Evolutionary conservation across 306 rosid genomes (phyloP), one percentile per base, ranked within the genome.

Genomic region (Rosa rugosa): DNA sequence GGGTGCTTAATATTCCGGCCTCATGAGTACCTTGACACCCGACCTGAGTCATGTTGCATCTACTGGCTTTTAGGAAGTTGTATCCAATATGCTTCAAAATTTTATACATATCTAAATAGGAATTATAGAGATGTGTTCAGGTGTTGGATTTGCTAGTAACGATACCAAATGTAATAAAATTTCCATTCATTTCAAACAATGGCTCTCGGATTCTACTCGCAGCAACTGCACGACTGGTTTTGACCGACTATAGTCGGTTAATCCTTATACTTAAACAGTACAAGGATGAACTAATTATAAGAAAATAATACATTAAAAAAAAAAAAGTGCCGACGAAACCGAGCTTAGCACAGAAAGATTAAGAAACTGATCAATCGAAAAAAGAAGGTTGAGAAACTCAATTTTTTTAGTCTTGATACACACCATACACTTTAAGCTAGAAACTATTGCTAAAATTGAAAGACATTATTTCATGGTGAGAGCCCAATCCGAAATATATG

Each of bases 61-160:
- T 57, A 77, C 69, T 78, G 90, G 77, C 80, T 81, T 79, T 74
- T 72, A 81, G 86, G 81, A 86, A 82, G 86, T 79, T 88, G 89
- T 87, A 86, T 83, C 80, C 80, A 72, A 71, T 73, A 76, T 84
- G 75, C 84, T 71, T 75, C 75, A 42, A 41, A 81, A 18, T 84
- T 78, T 75, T 85, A 85, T 86, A 88, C 86, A 80, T 82, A 84
- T 86, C 81, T 79, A 71, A 59, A 80, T 79, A 87, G 90, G 84
- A 80, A 66, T 82, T 81, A 79, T 79, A 79, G 86, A 75, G 80
- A 51, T 82, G 75, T 85, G 57, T 81, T 69, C 66, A 51, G 74
- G 49, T 40, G 49, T 69, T 66, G 80, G 54, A 17, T 59, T 79
- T 65, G 56, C 73, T 38, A 23, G 72, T 17, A 38, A 76, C 40